These are phyloP conservation scores for Evansstolkia leycettana DNA, from an alignment of 495 filamentous ascomycete species.

Conservation along the genomic window DNA sequence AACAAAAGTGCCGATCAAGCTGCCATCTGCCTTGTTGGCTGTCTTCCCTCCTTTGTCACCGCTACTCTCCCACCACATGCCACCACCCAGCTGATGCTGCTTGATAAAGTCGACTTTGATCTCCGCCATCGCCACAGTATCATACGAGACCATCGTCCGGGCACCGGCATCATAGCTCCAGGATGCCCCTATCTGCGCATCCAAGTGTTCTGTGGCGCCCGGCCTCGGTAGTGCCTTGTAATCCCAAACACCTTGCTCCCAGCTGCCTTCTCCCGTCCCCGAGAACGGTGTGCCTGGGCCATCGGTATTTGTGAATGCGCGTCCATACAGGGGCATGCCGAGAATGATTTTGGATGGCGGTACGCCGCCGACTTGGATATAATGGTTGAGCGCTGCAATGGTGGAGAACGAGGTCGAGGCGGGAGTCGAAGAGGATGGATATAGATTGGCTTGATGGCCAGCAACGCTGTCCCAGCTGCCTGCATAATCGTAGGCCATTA, in stretches of 20 bases:
- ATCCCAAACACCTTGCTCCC: slow-evolving; percentile 75
- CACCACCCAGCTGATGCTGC: slow-evolving; percentile 57
- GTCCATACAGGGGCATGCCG: slow-evolving; percentile 83
- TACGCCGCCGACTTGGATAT: slow-evolving; percentile 46
- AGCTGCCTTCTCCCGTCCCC: slow-evolving; percentile 55
- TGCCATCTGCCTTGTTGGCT: slow-evolving; percentile 34
- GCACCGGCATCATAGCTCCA: slow-evolving; percentile 55
- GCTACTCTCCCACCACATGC: slow-evolving; percentile 91
- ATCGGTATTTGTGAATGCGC: slow-evolving; percentile 61
- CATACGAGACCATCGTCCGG: slow-evolving; percentile 65
- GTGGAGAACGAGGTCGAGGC: slow-evolving; percentile 45
- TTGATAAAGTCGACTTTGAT: slow-evolving; percentile 58
- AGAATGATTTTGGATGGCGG: slow-evolving; percentile 61
- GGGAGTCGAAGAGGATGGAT: slow-evolving; percentile 38
- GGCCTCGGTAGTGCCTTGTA: slow-evolving; percentile 51
- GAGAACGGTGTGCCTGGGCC: slow-evolving; percentile 59
- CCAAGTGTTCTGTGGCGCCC: slow-evolving; percentile 26
- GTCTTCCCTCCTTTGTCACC: slow-evolving; percentile 49
- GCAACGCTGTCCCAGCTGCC: slow-evolving; percentile 61
- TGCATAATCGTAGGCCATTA: slow-evolving; percentile 79
- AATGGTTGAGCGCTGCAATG: slow-evolving; percentile 40
- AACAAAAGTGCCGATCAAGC: slow-evolving; percentile 50
- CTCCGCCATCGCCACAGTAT: slow-evolving; percentile 46
- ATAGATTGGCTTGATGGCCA: slow-evolving; percentile 79
- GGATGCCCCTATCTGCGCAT: slow-evolving; percentile 39